Base-by-base conservation (phyloP, 2,329 filamentous ascomycete genomes). In the Epichloe amarillans region DNA sequence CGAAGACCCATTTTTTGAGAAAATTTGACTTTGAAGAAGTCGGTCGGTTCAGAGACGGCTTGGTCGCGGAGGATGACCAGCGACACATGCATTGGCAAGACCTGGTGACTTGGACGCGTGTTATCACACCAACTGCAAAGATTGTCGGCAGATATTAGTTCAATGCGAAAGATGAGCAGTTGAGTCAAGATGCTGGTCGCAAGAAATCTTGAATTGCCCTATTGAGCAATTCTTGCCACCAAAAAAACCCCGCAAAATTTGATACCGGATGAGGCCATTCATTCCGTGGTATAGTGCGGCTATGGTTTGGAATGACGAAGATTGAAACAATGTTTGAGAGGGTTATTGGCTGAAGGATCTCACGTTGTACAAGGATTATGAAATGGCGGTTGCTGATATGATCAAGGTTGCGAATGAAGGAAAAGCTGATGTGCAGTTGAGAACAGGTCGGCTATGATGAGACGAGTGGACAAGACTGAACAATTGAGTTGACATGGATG, bases 11-110 rank as follows among this genome's bases (percentile, higher is more conserved):
- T 0, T 50, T 68, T 46, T 47, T 69, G 0, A 55, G 59, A 7
- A 62, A 61, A 35, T 67, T 66, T 46, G 61, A 59, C 21, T 69
- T 69, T 37, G 47, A 53, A 12, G 52, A 56, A 26, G 55, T 58
- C 3, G 63, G 53, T 0, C 50, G 55, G 11, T 55, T 68, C 12
- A 51, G 52, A 21, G 40, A 61, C 5, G 58, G 55, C 15, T 50
- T 58, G 5, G 59, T 56, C 33, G 35, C 41, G 45, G 58, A 57
- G 6, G 54, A 56, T 8, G 48, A 39, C 5, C 37, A 51, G 11
- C 37, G 49, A 4, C 45, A 55, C 3, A 57, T 54, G 37, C 12
- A 53, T 33, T 68, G 65, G 64, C 55, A 65, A 7, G 62, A 67
- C 39, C 33, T 64, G 38, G 50, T 58, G 10, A 46, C 66, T 5